Evolutionary conservation across 331 rosid species (phyloP).

Genomic region (Quercus lobata): DNA sequence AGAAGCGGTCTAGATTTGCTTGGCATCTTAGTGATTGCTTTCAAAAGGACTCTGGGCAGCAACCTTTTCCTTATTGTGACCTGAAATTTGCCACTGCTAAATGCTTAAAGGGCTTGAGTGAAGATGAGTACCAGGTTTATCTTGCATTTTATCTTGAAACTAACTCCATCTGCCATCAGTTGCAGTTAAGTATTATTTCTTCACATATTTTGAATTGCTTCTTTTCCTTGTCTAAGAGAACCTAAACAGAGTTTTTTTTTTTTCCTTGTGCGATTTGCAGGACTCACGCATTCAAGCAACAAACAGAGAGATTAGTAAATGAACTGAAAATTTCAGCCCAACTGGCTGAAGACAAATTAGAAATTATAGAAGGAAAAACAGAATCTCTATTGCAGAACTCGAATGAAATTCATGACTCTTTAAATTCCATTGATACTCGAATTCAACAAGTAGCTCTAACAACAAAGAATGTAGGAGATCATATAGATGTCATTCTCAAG

Average conservation of each 20-base stretch:
- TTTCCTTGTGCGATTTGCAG: conserved; percentile 16
- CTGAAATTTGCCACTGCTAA: conserved; percentile 33
- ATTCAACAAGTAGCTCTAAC: conserved; percentile 51
- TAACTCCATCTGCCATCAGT: conserved; percentile 73
- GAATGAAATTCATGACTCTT: conserved; percentile 36
- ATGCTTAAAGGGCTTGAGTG: conserved; percentile 48
- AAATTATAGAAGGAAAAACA: conserved; percentile 48
- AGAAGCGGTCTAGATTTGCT: conserved; percentile 71
- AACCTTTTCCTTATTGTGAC: conserved; percentile 64
- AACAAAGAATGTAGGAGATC: conserved; percentile 46
- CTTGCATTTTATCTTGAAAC: conserved; percentile 89
- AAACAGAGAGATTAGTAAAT: conserved; percentile 78
- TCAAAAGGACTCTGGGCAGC: conserved; percentile 72
- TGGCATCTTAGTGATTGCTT: conserved; percentile 96
- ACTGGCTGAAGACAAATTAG: conserved; percentile 64
- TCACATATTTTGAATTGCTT: neutral
- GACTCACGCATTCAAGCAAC: conserved; percentile 61
- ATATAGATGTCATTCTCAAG: conserved; percentile 38
- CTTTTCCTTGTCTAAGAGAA: neutral
- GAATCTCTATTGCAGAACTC: conserved; percentile 46
- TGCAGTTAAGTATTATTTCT: conserved; percentile 61
- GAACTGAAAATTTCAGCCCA: conserved; percentile 67
- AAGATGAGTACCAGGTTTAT: conserved; percentile 57
- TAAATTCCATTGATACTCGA: conserved; percentile 37
- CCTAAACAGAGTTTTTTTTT: neutral